Evolutionary conservation across 768 basidiomycete species (phyloP).

Genomic region (Tricholoma flavovirens): DNA sequence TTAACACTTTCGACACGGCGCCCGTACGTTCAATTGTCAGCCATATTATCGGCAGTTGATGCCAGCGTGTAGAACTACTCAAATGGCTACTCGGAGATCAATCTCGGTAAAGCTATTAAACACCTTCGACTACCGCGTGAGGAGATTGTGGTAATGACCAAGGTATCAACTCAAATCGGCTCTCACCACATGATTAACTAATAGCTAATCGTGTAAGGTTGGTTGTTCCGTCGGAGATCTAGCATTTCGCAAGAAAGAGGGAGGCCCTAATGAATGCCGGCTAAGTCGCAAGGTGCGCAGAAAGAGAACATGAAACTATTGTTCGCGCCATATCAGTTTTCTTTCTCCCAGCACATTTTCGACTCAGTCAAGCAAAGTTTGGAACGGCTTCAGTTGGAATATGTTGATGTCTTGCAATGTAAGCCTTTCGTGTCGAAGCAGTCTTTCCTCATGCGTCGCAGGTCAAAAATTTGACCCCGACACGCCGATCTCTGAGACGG

Average conservation of each 20-base stretch:
- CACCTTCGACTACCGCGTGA: slow-evolving; percentile 58
- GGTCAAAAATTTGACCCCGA: slow-evolving; percentile 48
- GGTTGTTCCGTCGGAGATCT: not conserved
- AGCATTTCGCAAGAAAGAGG: not conserved
- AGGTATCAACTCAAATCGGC: slow-evolving; percentile 29
- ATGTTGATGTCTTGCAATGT: slow-evolving; percentile 71
- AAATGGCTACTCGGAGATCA: slow-evolving; percentile 54
- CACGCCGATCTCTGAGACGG: slow-evolving; percentile 52
- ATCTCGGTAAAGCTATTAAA: slow-evolving; percentile 67
- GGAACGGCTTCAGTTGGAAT: slow-evolving; percentile 64
- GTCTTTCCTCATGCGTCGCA: slow-evolving; percentile 9
- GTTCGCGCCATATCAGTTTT: too few species aligned
- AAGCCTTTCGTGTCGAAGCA: slow-evolving; percentile 5
- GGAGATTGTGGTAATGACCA: slow-evolving; percentile 72
- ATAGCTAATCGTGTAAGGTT: not conserved
- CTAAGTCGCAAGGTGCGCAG: slow-evolving; percentile 19
- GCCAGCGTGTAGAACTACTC: slow-evolving; percentile 43
- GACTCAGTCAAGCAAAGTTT: slow-evolving; percentile 57
- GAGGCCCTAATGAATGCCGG: not conserved
- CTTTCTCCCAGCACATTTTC: slow-evolving; percentile 53
- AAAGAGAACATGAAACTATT: not conserved
- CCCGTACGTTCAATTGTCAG: slow-evolving; percentile 24
- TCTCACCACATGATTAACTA: not conserved
- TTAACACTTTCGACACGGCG: slow-evolving; percentile 55
- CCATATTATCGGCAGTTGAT: not conserved